phyloP scores from a whole-genome alignment of 2,329 filamentous ascomycete genomes.

The Aspergillus uvarum region DNA sequence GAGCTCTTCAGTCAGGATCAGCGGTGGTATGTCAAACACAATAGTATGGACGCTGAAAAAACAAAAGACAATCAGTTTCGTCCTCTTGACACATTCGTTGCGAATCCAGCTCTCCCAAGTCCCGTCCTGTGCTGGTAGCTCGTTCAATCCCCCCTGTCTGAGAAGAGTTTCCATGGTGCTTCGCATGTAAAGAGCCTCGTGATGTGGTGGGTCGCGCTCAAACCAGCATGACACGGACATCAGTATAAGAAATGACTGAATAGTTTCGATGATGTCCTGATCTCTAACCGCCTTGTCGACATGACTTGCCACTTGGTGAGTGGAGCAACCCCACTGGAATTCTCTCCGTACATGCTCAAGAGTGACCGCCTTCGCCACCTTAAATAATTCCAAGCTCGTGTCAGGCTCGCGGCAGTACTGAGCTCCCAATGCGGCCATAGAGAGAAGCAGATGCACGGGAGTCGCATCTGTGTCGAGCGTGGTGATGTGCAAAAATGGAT shows the following conservation, averaged over 20 bases:
- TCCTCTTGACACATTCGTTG: constrained; percentile 31
- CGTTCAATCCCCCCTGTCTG: constrained; percentile 30
- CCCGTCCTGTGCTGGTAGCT: constrained; percentile 29
- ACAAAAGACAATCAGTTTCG: constrained; percentile 35
- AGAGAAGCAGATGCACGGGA: constrained; percentile 27
- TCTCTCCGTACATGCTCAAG: constrained; percentile 33
- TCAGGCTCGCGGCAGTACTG: constrained; percentile 36
- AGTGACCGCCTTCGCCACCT: constrained; percentile 33
- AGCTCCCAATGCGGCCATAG: constrained; percentile 35
- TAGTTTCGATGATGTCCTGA: constrained; percentile 28
- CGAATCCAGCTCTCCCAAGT: constrained; percentile 36
- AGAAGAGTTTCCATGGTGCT: constrained; percentile 32
- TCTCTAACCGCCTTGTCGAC: constrained; percentile 18
- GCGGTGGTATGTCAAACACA: constrained; percentile 34
- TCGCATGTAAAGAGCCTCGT: constrained; percentile 30
- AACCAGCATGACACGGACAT: constrained; percentile 34
- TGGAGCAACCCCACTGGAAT: constrained; percentile 22
- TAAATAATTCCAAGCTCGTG: constrained; percentile 33
- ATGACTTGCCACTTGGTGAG: constrained; percentile 6
- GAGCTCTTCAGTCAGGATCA: constrained; percentile 34
- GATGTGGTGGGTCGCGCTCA: constrained; percentile 31
- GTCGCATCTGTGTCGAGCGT: constrained; percentile 29
- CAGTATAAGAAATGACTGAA: constrained; percentile 31
- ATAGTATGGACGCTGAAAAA: constrained; percentile 40
- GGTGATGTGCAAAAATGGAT: constrained; percentile 35